Conservation (phyloP, 2,329 filamentous ascomycete genomes). For the Clarireedia sp. region DNA sequence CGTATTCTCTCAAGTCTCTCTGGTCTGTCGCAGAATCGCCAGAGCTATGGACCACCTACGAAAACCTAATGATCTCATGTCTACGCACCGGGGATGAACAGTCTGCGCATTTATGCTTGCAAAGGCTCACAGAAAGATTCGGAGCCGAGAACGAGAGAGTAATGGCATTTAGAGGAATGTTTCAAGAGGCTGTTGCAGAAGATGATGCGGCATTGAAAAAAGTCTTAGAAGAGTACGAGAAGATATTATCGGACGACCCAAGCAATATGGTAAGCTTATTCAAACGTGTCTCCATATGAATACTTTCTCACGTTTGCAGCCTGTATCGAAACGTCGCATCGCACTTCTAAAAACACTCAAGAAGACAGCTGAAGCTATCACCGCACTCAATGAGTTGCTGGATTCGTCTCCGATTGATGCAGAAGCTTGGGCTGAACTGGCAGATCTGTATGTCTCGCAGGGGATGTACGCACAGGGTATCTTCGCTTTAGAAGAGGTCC, state of each 20-base stretch:
- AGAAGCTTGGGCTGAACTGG: constrained; percentile 88
- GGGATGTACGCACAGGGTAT: constrained; percentile 76
- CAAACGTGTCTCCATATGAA: not conserved
- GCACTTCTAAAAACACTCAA: constrained; percentile 71
- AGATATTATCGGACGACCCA: constrained; percentile 62
- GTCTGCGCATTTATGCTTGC: constrained; percentile 66
- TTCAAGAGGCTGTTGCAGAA: constrained; percentile 73
- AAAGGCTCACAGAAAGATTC: constrained; percentile 71
- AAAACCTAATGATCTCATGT: constrained; percentile 79
- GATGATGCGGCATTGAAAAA: constrained; percentile 56
- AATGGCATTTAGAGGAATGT: constrained; percentile 72
- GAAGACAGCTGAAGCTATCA: constrained; percentile 62
- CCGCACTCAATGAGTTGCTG: constrained; percentile 65
- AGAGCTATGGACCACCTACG: constrained; percentile 77
- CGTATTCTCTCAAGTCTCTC: constrained; percentile 46
- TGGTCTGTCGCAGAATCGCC: constrained; percentile 58
- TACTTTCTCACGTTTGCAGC: constrained; percentile 42
- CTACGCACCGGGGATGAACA: constrained; percentile 77
- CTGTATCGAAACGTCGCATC: constrained; percentile 76
- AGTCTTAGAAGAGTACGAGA: constrained; percentile 71
- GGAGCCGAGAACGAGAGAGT: constrained; percentile 78
- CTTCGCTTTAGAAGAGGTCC: constrained; percentile 82
- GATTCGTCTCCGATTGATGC: constrained; percentile 82
- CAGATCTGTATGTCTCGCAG: constrained; percentile 76
- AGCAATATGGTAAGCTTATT: constrained; percentile 64